Percentiles rank a stretch among this genome's conserved stretches.
Conservation (phyloP, 306 rosid species). For the Amphicarpaea edgeworthii region DNA sequence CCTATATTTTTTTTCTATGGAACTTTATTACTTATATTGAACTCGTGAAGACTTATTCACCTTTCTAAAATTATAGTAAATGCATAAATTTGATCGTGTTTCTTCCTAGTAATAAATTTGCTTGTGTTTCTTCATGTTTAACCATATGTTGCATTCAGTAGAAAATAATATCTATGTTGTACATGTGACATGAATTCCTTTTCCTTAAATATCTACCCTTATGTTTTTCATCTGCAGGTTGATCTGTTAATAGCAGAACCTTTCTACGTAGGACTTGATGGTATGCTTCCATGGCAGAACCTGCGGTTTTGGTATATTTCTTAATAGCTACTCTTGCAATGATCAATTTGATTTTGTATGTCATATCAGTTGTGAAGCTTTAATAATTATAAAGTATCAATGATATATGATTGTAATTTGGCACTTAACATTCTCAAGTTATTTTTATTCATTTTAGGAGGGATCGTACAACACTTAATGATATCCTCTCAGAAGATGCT, state of each 20-base stretch:
- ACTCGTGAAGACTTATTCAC: not conserved
- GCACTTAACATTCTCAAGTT: slow-evolving; percentile 6
- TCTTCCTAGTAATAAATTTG: slow-evolving; percentile 13
- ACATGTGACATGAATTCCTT: slow-evolving; percentile 12
- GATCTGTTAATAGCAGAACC: slow-evolving; percentile 90
- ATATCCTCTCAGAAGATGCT: slow-evolving; percentile 76
- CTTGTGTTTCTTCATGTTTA: slow-evolving; percentile 48
- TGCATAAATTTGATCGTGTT: slow-evolving; percentile 11
- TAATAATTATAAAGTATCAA: slow-evolving; percentile 26
- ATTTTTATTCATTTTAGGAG: slow-evolving; percentile 62
- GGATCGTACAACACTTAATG: slow-evolving; percentile 64
- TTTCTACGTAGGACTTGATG: slow-evolving; percentile 78
- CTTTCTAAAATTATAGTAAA: slow-evolving; percentile 22
- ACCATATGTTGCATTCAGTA: slow-evolving; percentile 32
- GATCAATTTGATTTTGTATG: slow-evolving; percentile 31
- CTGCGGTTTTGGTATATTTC: slow-evolving; percentile 82
- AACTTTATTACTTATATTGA: slow-evolving; percentile 18
- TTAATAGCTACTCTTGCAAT: slow-evolving; percentile 24
- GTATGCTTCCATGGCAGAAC: slow-evolving; percentile 93
- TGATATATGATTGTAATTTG: slow-evolving; percentile 27
- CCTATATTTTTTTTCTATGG: not conserved
- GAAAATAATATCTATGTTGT: slow-evolving; percentile 26
- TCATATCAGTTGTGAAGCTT: slow-evolving; percentile 32
- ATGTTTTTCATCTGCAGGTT: slow-evolving; percentile 59
- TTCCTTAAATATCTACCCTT: slow-evolving; percentile 30